Conservation (phyloP, 768 basidiomycete species). For the Kwoniella sp. region DNA sequence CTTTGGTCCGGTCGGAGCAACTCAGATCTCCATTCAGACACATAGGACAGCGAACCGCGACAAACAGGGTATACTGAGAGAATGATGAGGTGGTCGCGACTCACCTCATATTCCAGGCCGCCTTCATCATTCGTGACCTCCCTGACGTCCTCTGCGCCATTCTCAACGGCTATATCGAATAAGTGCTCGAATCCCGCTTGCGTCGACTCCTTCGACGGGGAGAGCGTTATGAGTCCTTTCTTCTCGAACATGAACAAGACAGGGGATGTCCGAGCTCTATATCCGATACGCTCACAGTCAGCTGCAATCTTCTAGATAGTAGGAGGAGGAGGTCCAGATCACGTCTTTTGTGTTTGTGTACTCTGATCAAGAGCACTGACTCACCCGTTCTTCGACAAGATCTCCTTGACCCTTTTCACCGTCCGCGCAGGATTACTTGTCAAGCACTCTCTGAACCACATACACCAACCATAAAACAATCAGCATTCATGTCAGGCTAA, state of each 20-base stretch:
- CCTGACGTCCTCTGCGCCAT: slow-evolving; percentile 53
- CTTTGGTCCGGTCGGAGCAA: too few relatives aligned
- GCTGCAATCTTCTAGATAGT: not conserved
- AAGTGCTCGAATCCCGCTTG: slow-evolving; percentile 44
- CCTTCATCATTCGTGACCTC: slow-evolving; percentile 36
- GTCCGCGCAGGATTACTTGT: slow-evolving; percentile 47
- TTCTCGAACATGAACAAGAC: slow-evolving; percentile 50
- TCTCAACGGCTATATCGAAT: slow-evolving; percentile 50
- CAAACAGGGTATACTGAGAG: not conserved
- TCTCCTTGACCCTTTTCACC: slow-evolving; percentile 44
- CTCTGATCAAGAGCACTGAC: not conserved
- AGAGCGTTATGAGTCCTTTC: slow-evolving; percentile 46
- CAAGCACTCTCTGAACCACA: slow-evolving; percentile 42
- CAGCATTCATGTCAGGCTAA: not conserved
- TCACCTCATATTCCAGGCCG: slow-evolving; percentile 35
- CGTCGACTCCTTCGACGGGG: not conserved
- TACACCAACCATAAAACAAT: not conserved
- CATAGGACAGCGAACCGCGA: too few relatives aligned
- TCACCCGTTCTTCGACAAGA: slow-evolving; percentile 43
- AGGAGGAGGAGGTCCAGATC: not conserved
- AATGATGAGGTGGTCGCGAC: slow-evolving; percentile 3
- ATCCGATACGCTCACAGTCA: too few relatives aligned
- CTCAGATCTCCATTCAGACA: too few relatives aligned
- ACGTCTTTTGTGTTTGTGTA: not conserved
- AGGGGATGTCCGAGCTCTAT: slow-evolving; percentile 47